Evolutionary conservation across 2,329 filamentous ascomycete species (phyloP).

Genomic region (Pleomassaria siparia): DNA sequence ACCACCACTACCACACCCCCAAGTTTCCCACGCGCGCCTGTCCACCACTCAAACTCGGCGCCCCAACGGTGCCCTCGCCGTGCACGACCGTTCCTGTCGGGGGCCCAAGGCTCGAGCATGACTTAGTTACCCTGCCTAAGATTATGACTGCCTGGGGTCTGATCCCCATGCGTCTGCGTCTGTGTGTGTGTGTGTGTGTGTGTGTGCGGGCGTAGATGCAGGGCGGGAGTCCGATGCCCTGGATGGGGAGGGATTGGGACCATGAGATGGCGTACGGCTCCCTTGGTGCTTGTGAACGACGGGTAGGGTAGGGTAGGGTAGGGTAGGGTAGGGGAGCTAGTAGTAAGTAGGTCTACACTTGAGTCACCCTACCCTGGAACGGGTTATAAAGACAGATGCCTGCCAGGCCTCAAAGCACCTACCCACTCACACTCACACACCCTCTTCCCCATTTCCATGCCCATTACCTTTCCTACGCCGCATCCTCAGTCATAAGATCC

Average conservation of each 20-base stretch:
- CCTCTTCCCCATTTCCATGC: too few relatives aligned
- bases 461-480: background rate
- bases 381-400: constrained; percentile 39
- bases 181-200: constrained; percentile 28
- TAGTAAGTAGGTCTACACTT: too few relatives aligned
- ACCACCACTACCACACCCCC: background rate
- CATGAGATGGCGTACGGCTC: too few relatives aligned
- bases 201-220: constrained; percentile 21
- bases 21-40: too few relatives aligned
- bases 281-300: too few relatives aligned
- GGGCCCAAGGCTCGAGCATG: too few relatives aligned
- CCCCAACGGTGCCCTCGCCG: background rate
- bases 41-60: too few relatives aligned
- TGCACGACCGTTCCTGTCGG: constrained; percentile 27
- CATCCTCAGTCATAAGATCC: background rate
- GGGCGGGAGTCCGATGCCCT: constrained; percentile 8
- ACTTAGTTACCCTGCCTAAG: too few relatives aligned
- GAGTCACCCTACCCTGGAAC: too few relatives aligned
- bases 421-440: constrained; percentile 2
- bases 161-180: too few relatives aligned
- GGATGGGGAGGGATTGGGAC: background rate
- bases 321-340: too few relatives aligned
- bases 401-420: constrained; percentile 18
- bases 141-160: background rate
- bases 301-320: too few relatives aligned